Evolutionary conservation across 2,329 filamentous ascomycete species (phyloP), one percentile per base, ranked within the genome.

Genomic region (Lecanoromycetidae sp.): DNA sequence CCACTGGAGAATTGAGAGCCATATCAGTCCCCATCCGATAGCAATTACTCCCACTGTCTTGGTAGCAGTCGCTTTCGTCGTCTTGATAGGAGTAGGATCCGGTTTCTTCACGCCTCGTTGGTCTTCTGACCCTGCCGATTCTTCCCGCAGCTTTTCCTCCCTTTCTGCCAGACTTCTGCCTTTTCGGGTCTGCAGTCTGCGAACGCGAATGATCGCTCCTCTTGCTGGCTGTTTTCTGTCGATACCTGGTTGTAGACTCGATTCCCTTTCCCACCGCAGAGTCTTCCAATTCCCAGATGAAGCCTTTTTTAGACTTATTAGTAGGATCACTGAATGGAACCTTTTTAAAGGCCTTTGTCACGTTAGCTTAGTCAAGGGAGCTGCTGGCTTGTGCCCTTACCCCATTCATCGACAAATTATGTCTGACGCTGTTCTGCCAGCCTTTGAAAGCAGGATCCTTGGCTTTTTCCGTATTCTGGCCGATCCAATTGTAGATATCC

Each of bases 371-470:
- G 33, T 1, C 12, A 6, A 15, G 9, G 5, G 15, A 26, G 1
- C 2, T 37, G 15, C 15, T 5, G 3, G 66, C 65, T n/a, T 61
- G 63, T 63, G 25, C 29, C 27, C 27, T 23, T 77, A 95, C 90
- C 51, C 75, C 74, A 57, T 96, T 96, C 88, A 96, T 95, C 39
- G 87, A 94, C 6, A 96, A 70, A 57, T 96, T 96, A 63, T 96
- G 90, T 2, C 90, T 78, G 54, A 96, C 93, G 61, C 86, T 94
- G 64, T 95, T 96, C 66, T 90, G 84, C 90, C 90, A 96, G 8
- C 88, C 90, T 56, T 80, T 82, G 10, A 65, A 68, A 6, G 71
- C 72, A 15, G 65, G 61, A 37, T 74, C 72, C 44, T 71, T 77
- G 4, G 77, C 78, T 63, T 91, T 94, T 55, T 77, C 75, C 2